Base-by-base conservation (phyloP, 371 early-diverging fungal genomes). In the Umbelopsis sp. region DNA sequence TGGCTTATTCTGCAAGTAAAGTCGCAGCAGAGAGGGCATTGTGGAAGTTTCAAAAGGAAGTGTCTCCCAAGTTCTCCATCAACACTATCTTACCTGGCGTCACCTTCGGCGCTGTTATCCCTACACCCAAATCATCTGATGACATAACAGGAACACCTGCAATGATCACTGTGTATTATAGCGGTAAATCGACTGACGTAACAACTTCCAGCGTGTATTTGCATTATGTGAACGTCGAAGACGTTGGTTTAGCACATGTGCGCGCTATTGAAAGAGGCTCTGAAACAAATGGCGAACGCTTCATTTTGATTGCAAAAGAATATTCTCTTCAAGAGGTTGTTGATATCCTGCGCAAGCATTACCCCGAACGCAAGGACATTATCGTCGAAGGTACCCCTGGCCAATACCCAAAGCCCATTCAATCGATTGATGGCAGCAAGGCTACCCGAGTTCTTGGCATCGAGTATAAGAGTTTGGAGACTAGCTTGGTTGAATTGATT, bases 261-360 rank as follows among this genome's bases (percentile, higher is more conserved):
- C 7, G 46, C 11, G 64, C 64, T 22, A 64, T 64, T 11, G 64
- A 64, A 46, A 44, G 10, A 12, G 64, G 64, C 44, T 2, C n/a
- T 16, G 46, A 64, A 38, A 45, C 64, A 16, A 46, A 64, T 29
- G 64, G 64, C 18, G 64, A 64, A 44, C n/a, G 64, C 29, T 64
- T 64, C 25, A 20, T 63, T 9, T 8, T 63, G 8, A 18, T 38
- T 6, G 38, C 18, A 10, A 12, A 9, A 41, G 14, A 20, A 22
- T 63, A 20, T 24, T n/a, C 63, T 63, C 12, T 29, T 35, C 63
- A 63, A 14, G n/a, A 63, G 11, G 4, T 35, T n/a, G 24, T 35
- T n/a, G 63, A 63, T 20, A 63, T 63, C 7, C 63, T 63, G 5
- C 63, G 63, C 10, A 1, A 5, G n/a, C 11, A 44, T 18, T 63